These are phyloP conservation scores for Salicornia ramosissima DNA, from an alignment of 148 eudicot genomes.

Conservation along the genomic window DNA sequence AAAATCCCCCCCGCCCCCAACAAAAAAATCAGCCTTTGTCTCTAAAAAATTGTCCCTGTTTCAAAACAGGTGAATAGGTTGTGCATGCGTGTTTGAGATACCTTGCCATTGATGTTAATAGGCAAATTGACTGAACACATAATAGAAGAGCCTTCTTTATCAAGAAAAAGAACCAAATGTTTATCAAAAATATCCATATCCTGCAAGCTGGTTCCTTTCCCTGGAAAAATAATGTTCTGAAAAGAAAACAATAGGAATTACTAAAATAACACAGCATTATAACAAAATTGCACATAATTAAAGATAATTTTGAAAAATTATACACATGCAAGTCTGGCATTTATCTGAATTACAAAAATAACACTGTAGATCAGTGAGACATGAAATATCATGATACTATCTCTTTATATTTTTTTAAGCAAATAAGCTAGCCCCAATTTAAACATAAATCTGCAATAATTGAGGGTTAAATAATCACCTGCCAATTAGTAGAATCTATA, in stretches of 20 bases:
- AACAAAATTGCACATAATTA: not conserved
- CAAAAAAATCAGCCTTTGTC: too few species aligned
- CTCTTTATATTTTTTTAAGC: not conserved
- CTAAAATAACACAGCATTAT: not conserved
- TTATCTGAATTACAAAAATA: not conserved
- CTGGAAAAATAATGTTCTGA: conserved; percentile 65
- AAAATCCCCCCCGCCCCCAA: too few species aligned
- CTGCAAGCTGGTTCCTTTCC: conserved; percentile 54
- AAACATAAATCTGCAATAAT: not conserved
- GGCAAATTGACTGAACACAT: conserved; percentile 75
- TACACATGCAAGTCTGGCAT: not conserved
- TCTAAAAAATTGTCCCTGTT: too few species aligned
- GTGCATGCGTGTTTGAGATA: conserved; percentile 16
- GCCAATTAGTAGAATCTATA: conserved; percentile 44
- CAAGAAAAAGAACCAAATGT: conserved; percentile 67
- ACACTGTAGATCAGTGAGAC: not conserved
- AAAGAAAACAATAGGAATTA: conserved; percentile 2
- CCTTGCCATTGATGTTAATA: conserved; percentile 49
- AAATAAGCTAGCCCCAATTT: conserved; percentile 2
- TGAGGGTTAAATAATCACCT: conserved; percentile 41
- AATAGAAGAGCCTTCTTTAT: conserved; percentile 48
- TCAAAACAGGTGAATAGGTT: not conserved
- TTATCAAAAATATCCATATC: conserved; percentile 82
- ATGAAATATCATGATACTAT: not conserved
- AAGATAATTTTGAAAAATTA: not conserved